These are phyloP conservation scores for Aurifilum marmelostoma DNA, from an alignment of 2,329 filamentous ascomycete genomes.

Conservation along the genomic window DNA sequence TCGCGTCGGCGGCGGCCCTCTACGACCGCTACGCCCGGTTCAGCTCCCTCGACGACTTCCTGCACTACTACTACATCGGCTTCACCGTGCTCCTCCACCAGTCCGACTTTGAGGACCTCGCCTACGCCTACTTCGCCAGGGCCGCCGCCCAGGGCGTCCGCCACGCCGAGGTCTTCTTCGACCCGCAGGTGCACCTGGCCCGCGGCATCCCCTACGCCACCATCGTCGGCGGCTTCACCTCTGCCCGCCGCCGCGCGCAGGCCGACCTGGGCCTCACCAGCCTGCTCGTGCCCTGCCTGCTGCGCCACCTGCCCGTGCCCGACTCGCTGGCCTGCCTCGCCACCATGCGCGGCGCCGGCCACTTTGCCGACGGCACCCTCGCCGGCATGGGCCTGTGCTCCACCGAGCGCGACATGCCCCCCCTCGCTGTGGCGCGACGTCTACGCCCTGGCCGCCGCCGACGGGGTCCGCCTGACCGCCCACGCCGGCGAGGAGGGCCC, in stretches of 20 bases:
- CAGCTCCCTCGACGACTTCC: conserved; percentile 74
- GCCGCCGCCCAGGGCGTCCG: conserved; percentile 67
- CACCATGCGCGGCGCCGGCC: conserved; percentile 45
- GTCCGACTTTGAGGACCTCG: conserved; percentile 73
- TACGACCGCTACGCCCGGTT: conserved; percentile 68
- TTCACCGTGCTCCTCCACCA: conserved; percentile 69
- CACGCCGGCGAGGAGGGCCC: conserved; percentile 80
- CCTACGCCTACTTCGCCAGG: conserved; percentile 70
- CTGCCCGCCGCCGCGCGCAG: conserved; percentile 63
- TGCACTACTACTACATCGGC: conserved; percentile 77
- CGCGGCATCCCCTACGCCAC: conserved; percentile 66
- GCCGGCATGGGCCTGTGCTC: conserved; percentile 38
- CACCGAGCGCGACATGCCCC: conserved; percentile 45
- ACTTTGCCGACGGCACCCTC: conserved; percentile 45
- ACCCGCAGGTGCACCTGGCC: conserved; percentile 73
- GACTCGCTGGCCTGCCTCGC: conserved; percentile 55
- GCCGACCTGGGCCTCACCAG: conserved; percentile 66
- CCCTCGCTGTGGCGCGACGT: conserved; percentile 62
- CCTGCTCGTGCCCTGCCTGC: conserved; percentile 71
- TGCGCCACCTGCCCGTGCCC: conserved; percentile 67
- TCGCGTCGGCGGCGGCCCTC: conserved; percentile 62
- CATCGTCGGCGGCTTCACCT: conserved; percentile 65
- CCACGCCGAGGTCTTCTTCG: conserved; percentile 81
- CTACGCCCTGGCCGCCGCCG: conserved; percentile 57
- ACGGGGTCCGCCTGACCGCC: conserved; percentile 66